phyloP scores from a whole-genome alignment of 2,329 filamentous ascomycete genomes.

The Botrytis sinoallii region DNA sequence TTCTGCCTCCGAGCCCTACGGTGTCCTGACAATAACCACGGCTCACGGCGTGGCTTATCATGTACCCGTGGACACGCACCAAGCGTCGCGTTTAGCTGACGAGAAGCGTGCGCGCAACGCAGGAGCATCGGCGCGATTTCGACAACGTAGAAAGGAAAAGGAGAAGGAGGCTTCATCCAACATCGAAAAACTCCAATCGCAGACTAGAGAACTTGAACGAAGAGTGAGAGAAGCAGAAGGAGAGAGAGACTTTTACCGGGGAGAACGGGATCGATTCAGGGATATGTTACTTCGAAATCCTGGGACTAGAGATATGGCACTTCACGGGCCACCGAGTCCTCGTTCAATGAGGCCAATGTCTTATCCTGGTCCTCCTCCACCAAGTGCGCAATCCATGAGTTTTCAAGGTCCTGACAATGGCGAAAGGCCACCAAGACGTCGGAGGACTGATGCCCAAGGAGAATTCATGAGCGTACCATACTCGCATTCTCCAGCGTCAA shows the following conservation, averaged over 20 bases:
- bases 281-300: slow-evolving; percentile 62
- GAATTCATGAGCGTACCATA: slow-evolving; percentile 34
- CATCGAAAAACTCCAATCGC: slow-evolving; percentile 68
- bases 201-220: slow-evolving; percentile 61
- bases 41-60: slow-evolving; percentile 51
- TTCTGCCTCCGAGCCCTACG: slow-evolving; percentile 36
- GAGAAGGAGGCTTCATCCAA: slow-evolving; percentile 69
- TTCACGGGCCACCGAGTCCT: slow-evolving; percentile 52
- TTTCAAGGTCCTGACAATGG: slow-evolving; percentile 25
- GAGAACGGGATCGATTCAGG: slow-evolving; percentile 68
- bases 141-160: slow-evolving; percentile 77
- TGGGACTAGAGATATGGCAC: slow-evolving; percentile 52
- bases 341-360: slow-evolving; percentile 29
- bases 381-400: slow-evolving; percentile 24
- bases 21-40: slow-evolving; percentile 42
- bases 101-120: slow-evolving; percentile 85
- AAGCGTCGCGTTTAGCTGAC: slow-evolving; percentile 77
- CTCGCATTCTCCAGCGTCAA: slow-evolving; percentile 32
- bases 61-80: slow-evolving; percentile 74
- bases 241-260: slow-evolving; percentile 70
- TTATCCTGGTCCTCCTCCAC: slow-evolving; percentile 28
- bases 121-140: slow-evolving; percentile 78
- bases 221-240: slow-evolving; percentile 52
- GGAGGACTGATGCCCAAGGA: slow-evolving; percentile 35
- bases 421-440: slow-evolving; percentile 35